Base-by-base conservation (phyloP, 768 basidiomycete genomes). In the Tephrocybe sp. region DNA sequence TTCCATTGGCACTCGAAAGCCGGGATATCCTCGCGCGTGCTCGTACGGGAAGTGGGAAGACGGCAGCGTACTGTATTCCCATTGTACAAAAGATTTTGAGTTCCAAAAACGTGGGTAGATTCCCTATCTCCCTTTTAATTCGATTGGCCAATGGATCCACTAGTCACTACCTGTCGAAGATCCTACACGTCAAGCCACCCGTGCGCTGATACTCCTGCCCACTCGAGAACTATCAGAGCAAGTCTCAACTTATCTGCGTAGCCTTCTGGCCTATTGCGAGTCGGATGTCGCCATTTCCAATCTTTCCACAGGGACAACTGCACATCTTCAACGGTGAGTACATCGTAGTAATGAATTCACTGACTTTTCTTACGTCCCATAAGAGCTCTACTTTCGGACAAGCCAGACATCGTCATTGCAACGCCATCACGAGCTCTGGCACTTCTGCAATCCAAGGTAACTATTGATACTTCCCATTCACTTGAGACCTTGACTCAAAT, bases 11-110 rank as follows among this genome's bases (percentile, higher is more conserved):
- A 1, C 79, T 99, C 28, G 89, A 93, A 67, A 85, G 87, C 57
- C 75, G 78, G 28, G 97, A 99, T 67, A 89, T 99, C 48, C 83
- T 99, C 26, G 96, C 95, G 17, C 82, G 92, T 39, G 96, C 97
- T 2, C 81, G 92, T 26, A 99, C 97, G 3, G 97, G 97, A 15
- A 94, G 91, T 51, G 97, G 97, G 21, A 99, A 99, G 74, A 99
- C 97, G 0, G 92, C 90, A 3, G 93, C 97, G 2, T 99, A 99
- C 66, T 92, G 90, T 60, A 78, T 98, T 9, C 97, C 97, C 0
- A 71, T 95, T 21, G 74, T 92, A 0, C 94, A 98, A 66, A 95
- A 93, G 67, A 85, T 98, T 20, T 63, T 98, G 48, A 81, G 76
- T 55, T 79, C 81, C 2, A 95, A 94, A 80, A 75, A 73, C 65